Percentiles rank a stretch among this genome's conserved stretches.
phyloP scores from a whole-genome alignment of 805 yeast species.

The Candida schatavii region DNA sequence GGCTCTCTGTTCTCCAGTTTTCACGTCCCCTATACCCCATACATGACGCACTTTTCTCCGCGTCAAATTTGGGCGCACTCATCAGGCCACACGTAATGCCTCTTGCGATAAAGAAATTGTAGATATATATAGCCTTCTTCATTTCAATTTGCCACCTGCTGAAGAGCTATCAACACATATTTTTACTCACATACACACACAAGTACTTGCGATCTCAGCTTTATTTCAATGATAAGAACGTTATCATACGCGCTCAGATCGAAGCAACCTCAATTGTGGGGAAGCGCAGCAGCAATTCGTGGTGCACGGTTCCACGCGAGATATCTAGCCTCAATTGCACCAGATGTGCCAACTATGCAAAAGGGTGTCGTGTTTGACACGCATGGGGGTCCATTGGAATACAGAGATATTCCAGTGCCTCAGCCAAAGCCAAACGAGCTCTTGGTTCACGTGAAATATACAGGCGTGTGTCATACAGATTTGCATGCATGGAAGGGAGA shows the following conservation, averaged over 20 bases:
- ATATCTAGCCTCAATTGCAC: neutral
- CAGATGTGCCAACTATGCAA: conserved; percentile 29
- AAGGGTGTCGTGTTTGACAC: conserved; percentile 38
- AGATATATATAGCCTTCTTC: too few species aligned
- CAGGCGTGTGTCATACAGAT: conserved; percentile 94
- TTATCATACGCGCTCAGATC: neutral
- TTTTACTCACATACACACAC: too few species aligned
- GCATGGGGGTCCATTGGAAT: conserved; percentile 37
- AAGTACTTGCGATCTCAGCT: too few species aligned
- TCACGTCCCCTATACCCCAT: too few species aligned
- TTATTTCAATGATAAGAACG: neutral
- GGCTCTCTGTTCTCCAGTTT: too few species aligned
- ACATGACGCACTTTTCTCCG: too few species aligned
- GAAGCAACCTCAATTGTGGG: neutral
- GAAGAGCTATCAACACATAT: too few species aligned
- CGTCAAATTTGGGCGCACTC: too few species aligned
- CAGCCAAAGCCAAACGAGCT: conserved; percentile 73
- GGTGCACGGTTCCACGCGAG: neutral
- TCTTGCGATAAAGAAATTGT: too few species aligned
- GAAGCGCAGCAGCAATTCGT: neutral
- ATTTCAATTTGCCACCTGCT: too few species aligned
- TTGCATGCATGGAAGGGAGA: conserved; percentile 94
- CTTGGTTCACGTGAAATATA: conserved; percentile 75
- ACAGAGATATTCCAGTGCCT: conserved; percentile 76
- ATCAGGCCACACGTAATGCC: too few species aligned